A percentile compares a stretch with the other conserved stretches of the same genome.
phyloP scores from a whole-genome alignment of 768 basidiomycete species.

The Amanita jacksonii region DNA sequence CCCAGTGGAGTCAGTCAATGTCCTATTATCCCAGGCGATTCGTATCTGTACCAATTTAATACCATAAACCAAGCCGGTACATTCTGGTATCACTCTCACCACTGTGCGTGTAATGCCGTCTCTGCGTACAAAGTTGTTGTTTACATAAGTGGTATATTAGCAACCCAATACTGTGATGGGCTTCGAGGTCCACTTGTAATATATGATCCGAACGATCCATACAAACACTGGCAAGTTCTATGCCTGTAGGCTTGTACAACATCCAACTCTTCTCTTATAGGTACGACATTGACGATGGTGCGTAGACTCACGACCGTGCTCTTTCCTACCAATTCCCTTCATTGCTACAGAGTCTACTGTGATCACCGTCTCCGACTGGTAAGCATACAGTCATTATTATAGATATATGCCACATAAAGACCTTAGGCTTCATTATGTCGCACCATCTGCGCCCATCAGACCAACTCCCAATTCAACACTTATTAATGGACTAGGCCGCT shows the following conservation, averaged over 20 bases:
- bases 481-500: slow-evolving; percentile 46
- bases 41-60: slow-evolving; percentile 30
- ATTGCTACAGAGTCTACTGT: slow-evolving; percentile 22
- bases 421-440: slow-evolving; percentile 24
- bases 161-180: slow-evolving; percentile 18
- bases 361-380: slow-evolving; percentile 46
- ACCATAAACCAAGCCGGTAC: slow-evolving; percentile 19
- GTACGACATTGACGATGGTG: slow-evolving; percentile 20
- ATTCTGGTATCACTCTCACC: slow-evolving; percentile 24
- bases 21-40: slow-evolving; percentile 27
- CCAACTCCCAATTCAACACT: slow-evolving; percentile 30
- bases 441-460: slow-evolving; percentile 13
- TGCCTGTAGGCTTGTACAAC: not conserved
- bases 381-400: not conserved
- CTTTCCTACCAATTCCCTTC: not conserved
- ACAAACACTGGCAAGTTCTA: slow-evolving; percentile 1
- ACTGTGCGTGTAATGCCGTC: slow-evolving; percentile 16
- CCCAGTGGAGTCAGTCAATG: slow-evolving; percentile 29
- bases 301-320: too few species aligned
- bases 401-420: not conserved
- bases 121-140: not conserved
- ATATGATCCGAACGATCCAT: slow-evolving; percentile 16
- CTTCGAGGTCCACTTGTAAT: slow-evolving; percentile 16
- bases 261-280: not conserved
- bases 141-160: not conserved